phyloP scores from a whole-genome alignment of 2,329 filamentous ascomycete genomes.

The Pseudopyrenochaeta lycopersici region DNA sequence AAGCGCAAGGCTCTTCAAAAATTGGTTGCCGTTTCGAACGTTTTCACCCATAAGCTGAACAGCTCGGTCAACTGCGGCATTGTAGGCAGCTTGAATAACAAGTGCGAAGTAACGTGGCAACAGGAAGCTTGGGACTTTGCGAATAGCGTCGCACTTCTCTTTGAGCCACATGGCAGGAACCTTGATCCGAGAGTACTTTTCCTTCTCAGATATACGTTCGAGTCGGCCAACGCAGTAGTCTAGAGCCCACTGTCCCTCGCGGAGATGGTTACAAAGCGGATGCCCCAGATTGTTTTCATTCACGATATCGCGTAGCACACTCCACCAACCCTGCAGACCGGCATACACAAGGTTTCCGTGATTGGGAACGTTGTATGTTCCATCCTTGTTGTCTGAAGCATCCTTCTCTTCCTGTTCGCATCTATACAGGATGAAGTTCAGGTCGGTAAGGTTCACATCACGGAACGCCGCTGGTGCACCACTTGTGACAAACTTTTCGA shows the following conservation, averaged over 20 bases:
- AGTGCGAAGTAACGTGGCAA: constrained; percentile 93
- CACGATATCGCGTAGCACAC: constrained; percentile 83
- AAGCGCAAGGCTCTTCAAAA: constrained; percentile 87
- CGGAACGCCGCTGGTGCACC: constrained; percentile 82
- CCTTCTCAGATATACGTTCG: constrained; percentile 72
- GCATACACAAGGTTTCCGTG: constrained; percentile 90
- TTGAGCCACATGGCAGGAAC: constrained; percentile 80
- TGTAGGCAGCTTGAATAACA: constrained; percentile 86
- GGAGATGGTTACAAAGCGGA: constrained; percentile 89
- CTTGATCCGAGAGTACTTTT: constrained; percentile 69
- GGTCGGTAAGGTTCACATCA: constrained; percentile 77
- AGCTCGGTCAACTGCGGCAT: constrained; percentile 79
- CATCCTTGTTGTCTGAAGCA: constrained; percentile 79
- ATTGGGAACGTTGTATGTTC: constrained; percentile 87
- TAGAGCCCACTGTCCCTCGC: constrained; percentile 89
- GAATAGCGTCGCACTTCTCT: constrained; percentile 85
- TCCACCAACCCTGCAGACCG: constrained; percentile 99
- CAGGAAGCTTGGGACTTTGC: constrained; percentile 85
- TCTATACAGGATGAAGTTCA: constrained; percentile 91
- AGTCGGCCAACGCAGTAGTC: constrained; percentile 86
- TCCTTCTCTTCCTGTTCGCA: constrained; percentile 90
- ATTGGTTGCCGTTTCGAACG: constrained; percentile 83
- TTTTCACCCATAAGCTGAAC: constrained; percentile 82
- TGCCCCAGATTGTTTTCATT: constrained; percentile 91
- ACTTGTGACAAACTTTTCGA: constrained; percentile 87